Evolutionary conservation across 2,329 filamentous ascomycete species (phyloP).

Genomic region (Paecilomyces variotii): DNA sequence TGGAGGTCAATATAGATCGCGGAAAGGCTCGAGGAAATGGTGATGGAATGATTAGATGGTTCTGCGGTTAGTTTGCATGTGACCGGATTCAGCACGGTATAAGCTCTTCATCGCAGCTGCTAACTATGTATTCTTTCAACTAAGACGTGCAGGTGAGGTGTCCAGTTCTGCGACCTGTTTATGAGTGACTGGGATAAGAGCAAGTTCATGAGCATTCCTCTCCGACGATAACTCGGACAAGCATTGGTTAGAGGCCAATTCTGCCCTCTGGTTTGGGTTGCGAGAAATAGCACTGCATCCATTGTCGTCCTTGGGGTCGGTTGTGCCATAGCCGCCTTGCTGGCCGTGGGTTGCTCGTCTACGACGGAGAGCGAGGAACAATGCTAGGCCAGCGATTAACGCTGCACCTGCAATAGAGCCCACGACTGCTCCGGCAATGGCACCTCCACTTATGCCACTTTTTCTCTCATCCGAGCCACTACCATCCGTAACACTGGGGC

Average conservation of each 20-base stretch:
- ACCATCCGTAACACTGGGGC: background rate
- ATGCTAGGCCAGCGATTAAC: slow-evolving; percentile 5
- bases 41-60: background rate
- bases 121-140: background rate
- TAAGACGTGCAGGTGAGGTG: background rate
- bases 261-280: background rate
- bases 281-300: background rate
- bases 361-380: background rate
- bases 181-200: background rate
- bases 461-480: background rate
- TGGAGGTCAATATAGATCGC: too few relatives aligned
- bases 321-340: background rate
- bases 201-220: background rate
- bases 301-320: background rate
- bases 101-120: background rate
- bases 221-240: background rate
- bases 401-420: slow-evolving; percentile 10
- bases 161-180: background rate
- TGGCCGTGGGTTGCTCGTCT: background rate
- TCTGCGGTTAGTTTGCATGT: too few relatives aligned
- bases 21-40: background rate
- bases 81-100: too few relatives aligned
- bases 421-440: background rate
- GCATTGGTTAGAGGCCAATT: background rate
- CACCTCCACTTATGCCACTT: background rate